Percentiles rank a stretch among this genome's conserved stretches.
Conservation (phyloP, 2,329 filamentous ascomycete genomes). For the Paracoccidioides brasiliensis region DNA sequence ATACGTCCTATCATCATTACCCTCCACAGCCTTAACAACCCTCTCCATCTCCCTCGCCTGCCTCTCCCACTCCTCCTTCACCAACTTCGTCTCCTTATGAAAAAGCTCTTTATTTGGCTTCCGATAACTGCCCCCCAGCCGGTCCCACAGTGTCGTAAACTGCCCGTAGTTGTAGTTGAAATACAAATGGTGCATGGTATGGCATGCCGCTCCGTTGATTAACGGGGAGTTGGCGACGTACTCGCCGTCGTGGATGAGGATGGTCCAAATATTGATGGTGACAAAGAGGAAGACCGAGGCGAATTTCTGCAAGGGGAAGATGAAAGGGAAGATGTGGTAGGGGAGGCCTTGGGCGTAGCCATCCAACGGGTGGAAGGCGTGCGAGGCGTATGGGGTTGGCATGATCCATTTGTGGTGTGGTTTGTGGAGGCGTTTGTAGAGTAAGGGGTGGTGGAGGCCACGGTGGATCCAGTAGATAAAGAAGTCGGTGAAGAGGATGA, state of each 20-base stretch:
- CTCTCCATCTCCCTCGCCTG: slow-evolving; percentile 65
- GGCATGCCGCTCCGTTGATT: slow-evolving; percentile 89
- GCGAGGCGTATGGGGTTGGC: slow-evolving; percentile 83
- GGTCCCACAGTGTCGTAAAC: slow-evolving; percentile 86
- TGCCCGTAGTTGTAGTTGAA: slow-evolving; percentile 92
- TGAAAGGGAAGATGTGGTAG: slow-evolving; percentile 84
- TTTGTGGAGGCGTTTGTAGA: slow-evolving; percentile 91
- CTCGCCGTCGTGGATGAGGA: slow-evolving; percentile 92
- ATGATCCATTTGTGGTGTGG: slow-evolving; percentile 99
- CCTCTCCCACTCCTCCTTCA: slow-evolving; percentile 61
- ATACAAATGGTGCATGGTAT: slow-evolving; percentile 79
- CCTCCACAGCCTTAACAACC: slow-evolving; percentile 62
- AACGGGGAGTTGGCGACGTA: slow-evolving; percentile 83
- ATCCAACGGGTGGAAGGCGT: slow-evolving; percentile 90
- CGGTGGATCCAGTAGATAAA: slow-evolving; percentile 89
- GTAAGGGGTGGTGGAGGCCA: slow-evolving; percentile 60
- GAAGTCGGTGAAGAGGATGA: slow-evolving; percentile 78
- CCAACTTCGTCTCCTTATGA: slow-evolving; percentile 74
- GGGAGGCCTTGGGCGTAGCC: slow-evolving; percentile 79
- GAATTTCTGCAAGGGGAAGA: slow-evolving; percentile 86
- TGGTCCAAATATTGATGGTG: slow-evolving; percentile 95
- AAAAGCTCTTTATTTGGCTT: slow-evolving; percentile 79
- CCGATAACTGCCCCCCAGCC: slow-evolving; percentile 73
- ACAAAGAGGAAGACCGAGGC: slow-evolving; percentile 75
- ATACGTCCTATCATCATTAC: slow-evolving; percentile 37